phyloP scores from a whole-genome alignment of 2,329 filamentous ascomycete genomes.

The Penicillium sp. region DNA sequence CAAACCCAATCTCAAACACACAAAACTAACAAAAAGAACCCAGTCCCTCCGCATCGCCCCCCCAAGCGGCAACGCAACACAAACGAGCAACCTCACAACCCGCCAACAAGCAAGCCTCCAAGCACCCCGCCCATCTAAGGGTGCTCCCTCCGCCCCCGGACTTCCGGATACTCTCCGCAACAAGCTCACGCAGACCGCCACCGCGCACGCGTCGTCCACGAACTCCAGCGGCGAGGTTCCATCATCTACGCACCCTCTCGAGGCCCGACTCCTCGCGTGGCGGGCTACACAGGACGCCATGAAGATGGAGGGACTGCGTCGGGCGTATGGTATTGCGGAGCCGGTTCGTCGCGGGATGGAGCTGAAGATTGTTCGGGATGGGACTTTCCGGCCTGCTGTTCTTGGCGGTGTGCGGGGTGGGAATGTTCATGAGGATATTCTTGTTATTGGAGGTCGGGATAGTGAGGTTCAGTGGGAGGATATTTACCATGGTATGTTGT shows the following conservation, averaged over 20 bases:
- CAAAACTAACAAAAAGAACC: constrained; percentile 6
- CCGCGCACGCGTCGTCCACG: constrained; percentile 46
- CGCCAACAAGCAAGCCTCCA: constrained; percentile 43
- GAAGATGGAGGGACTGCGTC: constrained; percentile 84
- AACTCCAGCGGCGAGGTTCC: constrained; percentile 39
- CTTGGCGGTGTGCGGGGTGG: constrained; percentile 59
- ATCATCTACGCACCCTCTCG: constrained; percentile 81
- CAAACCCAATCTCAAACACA: background rate
- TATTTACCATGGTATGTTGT: constrained; percentile 67
- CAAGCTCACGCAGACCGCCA: constrained; percentile 66
- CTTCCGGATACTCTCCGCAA: constrained; percentile 90
- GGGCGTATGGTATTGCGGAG: constrained; percentile 88
- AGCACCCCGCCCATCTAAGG: constrained; percentile 58
- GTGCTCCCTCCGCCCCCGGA: constrained; percentile 86
- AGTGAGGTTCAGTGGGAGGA: constrained; percentile 86
- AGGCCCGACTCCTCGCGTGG: constrained; percentile 85
- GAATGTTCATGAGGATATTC: constrained; percentile 83
- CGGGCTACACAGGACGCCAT: constrained; percentile 80
- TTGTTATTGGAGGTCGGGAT: constrained; percentile 68
- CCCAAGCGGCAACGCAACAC: constrained; percentile 61
- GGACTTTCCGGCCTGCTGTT: constrained; percentile 70
- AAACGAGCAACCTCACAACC: constrained; percentile 63
- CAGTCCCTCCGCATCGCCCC: constrained; percentile 91
- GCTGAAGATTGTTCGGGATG: constrained; percentile 77
- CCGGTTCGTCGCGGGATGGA: constrained; percentile 93